Percentiles rank a stretch among this genome's conserved stretches.
Conservation (phyloP, 306 rosid species). For the Medicago ruthenica region DNA sequence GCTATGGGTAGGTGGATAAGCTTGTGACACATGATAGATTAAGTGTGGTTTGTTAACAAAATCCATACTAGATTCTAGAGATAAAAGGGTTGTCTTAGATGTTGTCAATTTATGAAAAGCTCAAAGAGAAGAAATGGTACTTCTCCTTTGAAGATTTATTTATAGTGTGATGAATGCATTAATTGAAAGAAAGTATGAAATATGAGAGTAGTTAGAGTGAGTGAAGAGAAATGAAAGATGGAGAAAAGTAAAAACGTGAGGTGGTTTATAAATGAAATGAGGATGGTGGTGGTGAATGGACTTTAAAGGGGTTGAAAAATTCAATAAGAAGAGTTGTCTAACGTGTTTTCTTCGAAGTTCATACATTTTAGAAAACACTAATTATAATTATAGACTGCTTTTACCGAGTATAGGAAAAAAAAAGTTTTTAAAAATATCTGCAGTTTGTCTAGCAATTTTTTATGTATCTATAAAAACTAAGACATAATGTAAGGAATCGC, state of each 20-base stretch:
- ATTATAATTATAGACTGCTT: no score
- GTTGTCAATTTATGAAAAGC: constrained; percentile 29
- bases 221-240: constrained; percentile 23
- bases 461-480: no score
- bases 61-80: constrained; percentile 52
- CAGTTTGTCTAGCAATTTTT: no score
- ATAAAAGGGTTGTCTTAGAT: constrained; percentile 40
- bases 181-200: constrained; percentile 3
- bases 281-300: constrained; percentile 22
- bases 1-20: constrained; percentile 43
- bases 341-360: background rate
- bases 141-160: constrained; percentile 8
- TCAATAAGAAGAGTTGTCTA: constrained; percentile 13
- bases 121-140: background rate
- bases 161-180: background rate
- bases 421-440: no score
- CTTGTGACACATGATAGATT: constrained; percentile 38
- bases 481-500: no score
- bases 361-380: no score
- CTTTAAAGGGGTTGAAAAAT: constrained; percentile 36
- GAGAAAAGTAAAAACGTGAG: constrained; percentile 25
- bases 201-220: background rate
- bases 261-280: constrained; percentile 40
- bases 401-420: no score
- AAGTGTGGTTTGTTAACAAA: constrained; percentile 40